phyloP scores from a whole-genome alignment of 2,329 filamentous ascomycete species.

The Cordyceps farinosa region DNA sequence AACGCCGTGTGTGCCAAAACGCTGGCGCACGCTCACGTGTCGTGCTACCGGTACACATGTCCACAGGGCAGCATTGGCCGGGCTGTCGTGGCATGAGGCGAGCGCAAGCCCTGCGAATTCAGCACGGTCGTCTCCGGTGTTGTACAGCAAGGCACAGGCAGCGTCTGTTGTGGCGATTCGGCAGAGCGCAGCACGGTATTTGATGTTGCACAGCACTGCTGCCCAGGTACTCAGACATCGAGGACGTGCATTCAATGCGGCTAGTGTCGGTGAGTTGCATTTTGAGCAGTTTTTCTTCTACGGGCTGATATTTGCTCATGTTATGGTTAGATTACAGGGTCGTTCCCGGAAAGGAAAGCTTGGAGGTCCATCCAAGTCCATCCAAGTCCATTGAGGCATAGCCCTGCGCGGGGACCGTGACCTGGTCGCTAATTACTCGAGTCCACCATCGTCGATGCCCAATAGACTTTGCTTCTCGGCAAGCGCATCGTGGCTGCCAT shows the following conservation, averaged over 20 bases:
- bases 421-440: too few species aligned
- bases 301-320: too few species aligned
- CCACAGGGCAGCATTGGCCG: background rate
- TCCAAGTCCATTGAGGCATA: background rate
- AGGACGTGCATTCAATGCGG: constrained; percentile 12
- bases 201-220: background rate
- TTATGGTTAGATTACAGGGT: background rate
- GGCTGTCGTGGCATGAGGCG: too few species aligned
- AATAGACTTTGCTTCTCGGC: background rate
- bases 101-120: too few species aligned
- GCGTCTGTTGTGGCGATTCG: background rate
- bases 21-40: too few species aligned
- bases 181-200: background rate
- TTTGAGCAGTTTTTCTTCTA: too few species aligned
- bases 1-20: too few species aligned
- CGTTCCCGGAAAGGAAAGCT: background rate
- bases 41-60: background rate
- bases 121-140: too few species aligned
- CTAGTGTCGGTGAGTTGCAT: too few species aligned
- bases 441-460: background rate
- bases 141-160: background rate
- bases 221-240: background rate
- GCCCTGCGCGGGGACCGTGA: background rate
- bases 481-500: background rate
- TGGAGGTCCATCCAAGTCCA: background rate